Evolutionary conservation across 176 grass and related monocot genomes (phyloP).

Genomic region (Raddia distichophylla): DNA sequence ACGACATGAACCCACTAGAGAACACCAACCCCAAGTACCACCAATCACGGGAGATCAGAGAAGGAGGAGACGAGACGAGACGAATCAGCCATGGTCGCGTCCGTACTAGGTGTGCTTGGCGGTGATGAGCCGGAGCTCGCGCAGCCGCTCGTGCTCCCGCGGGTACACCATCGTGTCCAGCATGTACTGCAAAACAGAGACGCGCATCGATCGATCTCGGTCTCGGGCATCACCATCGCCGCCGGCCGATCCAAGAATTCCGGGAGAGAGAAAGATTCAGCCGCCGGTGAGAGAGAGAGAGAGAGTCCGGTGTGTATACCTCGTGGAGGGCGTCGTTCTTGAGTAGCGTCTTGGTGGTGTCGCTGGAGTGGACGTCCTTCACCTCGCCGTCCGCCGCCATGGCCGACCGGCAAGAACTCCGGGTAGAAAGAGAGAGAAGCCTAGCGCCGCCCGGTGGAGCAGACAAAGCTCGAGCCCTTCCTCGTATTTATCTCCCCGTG

Average conservation of each 20-base stretch:
- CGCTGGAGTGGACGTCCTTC: conserved; percentile 30
- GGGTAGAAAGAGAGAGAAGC: not conserved
- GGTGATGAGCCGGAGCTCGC: conserved; percentile 68
- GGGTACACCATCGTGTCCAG: conserved; percentile 69
- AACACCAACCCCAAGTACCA: not conserved
- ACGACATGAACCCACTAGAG: conserved; percentile 49
- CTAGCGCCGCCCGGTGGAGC: not conserved
- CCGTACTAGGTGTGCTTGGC: conserved; percentile 51
- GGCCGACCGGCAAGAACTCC: not conserved
- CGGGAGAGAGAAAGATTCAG: not conserved
- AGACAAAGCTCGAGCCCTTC: no score
- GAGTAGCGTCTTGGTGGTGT: conserved; percentile 70
- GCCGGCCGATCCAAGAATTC: not conserved
- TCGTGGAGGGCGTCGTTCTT: conserved; percentile 58
- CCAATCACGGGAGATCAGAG: not conserved
- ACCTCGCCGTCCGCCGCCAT: conserved; percentile 24
- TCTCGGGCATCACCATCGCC: no score
- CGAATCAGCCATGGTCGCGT: not conserved
- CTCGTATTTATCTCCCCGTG: no score
- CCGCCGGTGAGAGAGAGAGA: not conserved
- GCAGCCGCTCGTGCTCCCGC: conserved; percentile 65
- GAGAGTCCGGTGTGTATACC: not conserved
- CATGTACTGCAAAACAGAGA: conserved; percentile 54
- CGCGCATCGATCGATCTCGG: no score
- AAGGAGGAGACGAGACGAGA: no score